Evolutionary conservation across 2,329 filamentous ascomycete genomes (phyloP), one percentile per base, ranked within the genome.

Genomic region (Colletotrichum lupini): DNA sequence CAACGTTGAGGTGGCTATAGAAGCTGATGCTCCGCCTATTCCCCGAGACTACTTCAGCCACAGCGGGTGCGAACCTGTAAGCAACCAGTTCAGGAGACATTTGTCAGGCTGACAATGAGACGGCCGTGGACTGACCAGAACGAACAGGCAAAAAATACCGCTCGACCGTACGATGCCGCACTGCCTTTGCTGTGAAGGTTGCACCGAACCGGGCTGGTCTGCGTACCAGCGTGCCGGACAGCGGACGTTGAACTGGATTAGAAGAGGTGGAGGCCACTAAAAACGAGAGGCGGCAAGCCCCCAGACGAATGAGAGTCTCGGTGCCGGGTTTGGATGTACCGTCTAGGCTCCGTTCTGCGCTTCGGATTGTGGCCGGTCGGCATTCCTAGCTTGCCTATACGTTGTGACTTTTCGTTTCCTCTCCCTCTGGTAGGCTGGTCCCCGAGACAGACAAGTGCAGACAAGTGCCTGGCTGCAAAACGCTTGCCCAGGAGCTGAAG

Each of bases 301-400:
- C 37, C 46, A 65, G 26, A 58, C 67, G 35, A 57, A 65, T 73
- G 58, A 32, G 16, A 55, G 28, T 8, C 28, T 55, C 19, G 61
- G 32, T 37, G 30, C 28, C 46, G 28, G 28, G 59, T 26, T 26
- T 8, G 14, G 11, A 42, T n/a, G 35, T 26, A 28, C 42, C 22
- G 35, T 7, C 58, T 46, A 7, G 37, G 28, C 58, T 61, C 58
- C 26, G 30, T 58, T 30, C 58, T 49, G 70, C 66, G 66, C 59
- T 72, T 70, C 71, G 71, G 71, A 61, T 35, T 73, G 55, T 73
- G 71, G 24, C 67, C 71, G 71, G 67, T 67, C 60, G 71, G 67
- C 67, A 65, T 69, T 60, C 67, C 55, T 64, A 57, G 19, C 46
- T 68, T 46, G 64, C 37, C 28, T 30, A 24, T 61, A 59, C 42